Base-by-base conservation (phyloP, 176 grass and related monocot species). In the Ampelocalamus luodianensis region DNA sequence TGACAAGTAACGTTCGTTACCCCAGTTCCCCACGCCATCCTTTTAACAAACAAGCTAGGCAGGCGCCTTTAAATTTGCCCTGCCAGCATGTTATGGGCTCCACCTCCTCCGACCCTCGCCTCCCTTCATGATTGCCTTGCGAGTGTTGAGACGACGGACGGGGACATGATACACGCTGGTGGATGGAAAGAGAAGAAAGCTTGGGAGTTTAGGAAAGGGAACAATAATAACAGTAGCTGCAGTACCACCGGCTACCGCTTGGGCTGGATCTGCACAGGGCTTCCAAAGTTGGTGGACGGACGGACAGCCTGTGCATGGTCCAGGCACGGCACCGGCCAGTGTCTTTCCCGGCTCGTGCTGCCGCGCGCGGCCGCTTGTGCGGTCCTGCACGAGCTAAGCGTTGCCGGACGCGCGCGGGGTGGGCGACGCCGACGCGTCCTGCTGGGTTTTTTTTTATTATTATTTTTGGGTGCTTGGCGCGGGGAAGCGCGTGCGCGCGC, bases 1-100 rank as follows among this genome's bases (percentile, higher is more conserved):
- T 80, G 81, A 87, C 63, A 88, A 85, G 89, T 55, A 69, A 87
- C 8, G 89, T 79, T 82, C 67, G 83, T 78, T 76, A 6, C 49
- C 69, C 58, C 46, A 40, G 78, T 48, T 53, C 68, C 60, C 85
- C 70, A 76, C 44, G 62, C 69, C 63, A 82, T 12, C 16, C 11
- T 76, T 39, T 54, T 3, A 65, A 16, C 48, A 44, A 65, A 22
- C 45, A 49, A 13, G 22, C 45, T 10, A 18, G 13, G 18, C 40
- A 5, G 13, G 18, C 40, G 2, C 40, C 74, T 70, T 60, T 37
- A 27, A 4, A 54, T 26, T 78, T 11, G n/a, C 46, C 9, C 32
- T 20, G 12, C 10, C 42, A 7, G 17, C 82, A 23, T 81, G 82
- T 45, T 37, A 65, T 61, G 44, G 88, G 74, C 74, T 45, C 85